phyloP scores from a whole-genome alignment of 345 rosid genomes.

The Linum lewisii region DNA sequence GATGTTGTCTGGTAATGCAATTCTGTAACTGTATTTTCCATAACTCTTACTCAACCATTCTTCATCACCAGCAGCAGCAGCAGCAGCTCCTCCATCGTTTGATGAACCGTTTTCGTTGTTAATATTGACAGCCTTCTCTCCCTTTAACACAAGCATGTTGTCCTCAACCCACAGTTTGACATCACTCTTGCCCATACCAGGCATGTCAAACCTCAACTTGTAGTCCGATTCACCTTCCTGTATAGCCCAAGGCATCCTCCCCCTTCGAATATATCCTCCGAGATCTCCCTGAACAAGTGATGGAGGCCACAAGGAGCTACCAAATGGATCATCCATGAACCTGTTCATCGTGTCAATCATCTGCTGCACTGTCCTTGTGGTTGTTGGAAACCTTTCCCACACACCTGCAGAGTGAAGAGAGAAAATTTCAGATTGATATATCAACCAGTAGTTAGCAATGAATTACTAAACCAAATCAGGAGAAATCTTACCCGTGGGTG shows the following conservation, averaged over 20 bases:
- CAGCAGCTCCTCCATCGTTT: background rate
- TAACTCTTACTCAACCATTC: conserved; percentile 54
- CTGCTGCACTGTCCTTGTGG: conserved; percentile 14
- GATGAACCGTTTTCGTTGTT: background rate
- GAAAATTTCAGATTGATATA: background rate
- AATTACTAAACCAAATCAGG: too few species aligned
- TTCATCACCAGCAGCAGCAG: conserved; percentile 9
- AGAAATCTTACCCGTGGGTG: conserved; percentile 12
- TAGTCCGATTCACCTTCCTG: conserved; percentile 15
- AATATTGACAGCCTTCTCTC: conserved; percentile 11
- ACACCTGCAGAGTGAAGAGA: conserved; percentile 10
- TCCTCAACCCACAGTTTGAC: conserved; percentile 26
- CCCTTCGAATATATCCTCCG: conserved; percentile 12
- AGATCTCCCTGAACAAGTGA: conserved; percentile 4
- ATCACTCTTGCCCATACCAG: conserved; percentile 26
- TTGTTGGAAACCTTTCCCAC: conserved; percentile 15
- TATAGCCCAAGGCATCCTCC: conserved; percentile 27
- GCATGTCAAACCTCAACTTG: conserved; percentile 23
- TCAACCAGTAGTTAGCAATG: too few species aligned
- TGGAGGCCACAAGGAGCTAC: background rate
- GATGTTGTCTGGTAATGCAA: conserved; percentile 53
- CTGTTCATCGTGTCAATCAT: conserved; percentile 25
- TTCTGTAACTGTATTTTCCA: conserved; percentile 43
- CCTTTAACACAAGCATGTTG: conserved; percentile 22
- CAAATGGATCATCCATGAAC: conserved; percentile 12